Evolutionary conservation across 495 filamentous ascomycete genomes (phyloP).

Genomic region (Penicillium steckii): DNA sequence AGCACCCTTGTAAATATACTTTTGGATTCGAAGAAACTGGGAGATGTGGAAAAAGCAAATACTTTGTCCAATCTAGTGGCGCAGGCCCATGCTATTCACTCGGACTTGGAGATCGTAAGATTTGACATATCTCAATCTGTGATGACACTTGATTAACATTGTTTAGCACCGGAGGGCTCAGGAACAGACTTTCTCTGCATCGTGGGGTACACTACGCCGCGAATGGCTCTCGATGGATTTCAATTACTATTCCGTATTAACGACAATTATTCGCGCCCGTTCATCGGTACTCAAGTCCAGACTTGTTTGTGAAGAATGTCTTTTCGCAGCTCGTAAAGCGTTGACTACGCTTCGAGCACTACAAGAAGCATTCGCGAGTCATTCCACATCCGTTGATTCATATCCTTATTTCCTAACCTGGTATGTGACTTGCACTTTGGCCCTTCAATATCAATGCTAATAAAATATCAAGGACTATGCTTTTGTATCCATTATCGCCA

Average conservation of each 20-base stretch:
- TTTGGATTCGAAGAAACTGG: conserved; percentile 18
- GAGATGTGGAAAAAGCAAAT: conserved; percentile 21
- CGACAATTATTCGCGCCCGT: conserved; percentile 25
- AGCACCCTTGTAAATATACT: conserved; percentile 15
- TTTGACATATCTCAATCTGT: neutral
- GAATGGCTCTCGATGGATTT: conserved; percentile 34
- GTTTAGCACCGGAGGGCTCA: conserved; percentile 18
- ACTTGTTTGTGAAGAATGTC: conserved; percentile 28
- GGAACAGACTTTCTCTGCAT: conserved; percentile 14
- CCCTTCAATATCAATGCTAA: neutral
- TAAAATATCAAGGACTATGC: conserved; percentile 24
- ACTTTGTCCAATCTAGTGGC: conserved; percentile 23
- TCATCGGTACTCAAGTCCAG: conserved; percentile 24
- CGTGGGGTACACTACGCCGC: conserved; percentile 17
- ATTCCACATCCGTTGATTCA: conserved; percentile 17
- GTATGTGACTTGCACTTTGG: conserved; percentile 3
- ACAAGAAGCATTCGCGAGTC: conserved; percentile 20
- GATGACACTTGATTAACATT: neutral
- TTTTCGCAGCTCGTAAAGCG: conserved; percentile 25
- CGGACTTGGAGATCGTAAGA: conserved; percentile 21
- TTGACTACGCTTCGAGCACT: conserved; percentile 22
- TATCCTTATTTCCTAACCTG: conserved; percentile 34
- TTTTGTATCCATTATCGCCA: conserved; percentile 30
- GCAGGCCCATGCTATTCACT: conserved; percentile 17
- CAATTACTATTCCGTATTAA: conserved; percentile 27